phyloP scores from a whole-genome alignment of 805 yeast genomes.

The Pichia membranifaciens region DNA sequence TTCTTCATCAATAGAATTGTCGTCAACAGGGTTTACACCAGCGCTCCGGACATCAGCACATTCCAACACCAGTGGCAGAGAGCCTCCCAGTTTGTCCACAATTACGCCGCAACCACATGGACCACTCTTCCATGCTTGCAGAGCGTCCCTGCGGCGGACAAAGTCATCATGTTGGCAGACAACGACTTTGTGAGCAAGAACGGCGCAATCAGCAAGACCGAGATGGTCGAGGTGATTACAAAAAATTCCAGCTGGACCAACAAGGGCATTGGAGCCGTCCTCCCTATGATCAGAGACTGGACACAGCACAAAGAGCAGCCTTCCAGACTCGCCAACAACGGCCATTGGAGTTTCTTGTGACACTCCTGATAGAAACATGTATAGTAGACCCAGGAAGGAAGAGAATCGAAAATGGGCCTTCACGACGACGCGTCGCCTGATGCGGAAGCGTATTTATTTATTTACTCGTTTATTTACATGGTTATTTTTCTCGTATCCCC shows the following conservation, averaged over 20 bases:
- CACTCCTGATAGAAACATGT: too few relatives aligned
- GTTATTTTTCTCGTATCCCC: too few relatives aligned
- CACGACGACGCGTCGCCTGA: too few relatives aligned
- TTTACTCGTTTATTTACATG: too few relatives aligned
- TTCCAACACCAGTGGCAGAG: constrained; percentile 6
- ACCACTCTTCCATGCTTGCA: neutral
- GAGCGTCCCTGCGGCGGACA: neutral
- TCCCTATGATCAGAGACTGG: constrained; percentile 8
- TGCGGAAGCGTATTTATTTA: too few relatives aligned
- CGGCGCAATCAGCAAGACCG: neutral
- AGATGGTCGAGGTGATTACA: neutral
- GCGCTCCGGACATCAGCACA: neutral
- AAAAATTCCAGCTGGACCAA: constrained; percentile 1
- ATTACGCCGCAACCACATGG: constrained; percentile 1
- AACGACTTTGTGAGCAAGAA: constrained; percentile 4
- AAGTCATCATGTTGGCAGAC: constrained; percentile 4
- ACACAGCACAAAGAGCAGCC: neutral
- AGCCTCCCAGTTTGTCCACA: constrained; percentile 1
- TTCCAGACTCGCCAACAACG: constrained; percentile 7
- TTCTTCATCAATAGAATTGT: neutral
- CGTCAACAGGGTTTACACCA: constrained; percentile 6
- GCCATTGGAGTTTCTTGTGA: constrained; percentile 9
- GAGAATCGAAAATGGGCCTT: neutral
- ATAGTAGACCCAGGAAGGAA: neutral
- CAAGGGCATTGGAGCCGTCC: neutral